Base-by-base conservation (phyloP, 805 yeast species). In the Candida schatavii region DNA sequence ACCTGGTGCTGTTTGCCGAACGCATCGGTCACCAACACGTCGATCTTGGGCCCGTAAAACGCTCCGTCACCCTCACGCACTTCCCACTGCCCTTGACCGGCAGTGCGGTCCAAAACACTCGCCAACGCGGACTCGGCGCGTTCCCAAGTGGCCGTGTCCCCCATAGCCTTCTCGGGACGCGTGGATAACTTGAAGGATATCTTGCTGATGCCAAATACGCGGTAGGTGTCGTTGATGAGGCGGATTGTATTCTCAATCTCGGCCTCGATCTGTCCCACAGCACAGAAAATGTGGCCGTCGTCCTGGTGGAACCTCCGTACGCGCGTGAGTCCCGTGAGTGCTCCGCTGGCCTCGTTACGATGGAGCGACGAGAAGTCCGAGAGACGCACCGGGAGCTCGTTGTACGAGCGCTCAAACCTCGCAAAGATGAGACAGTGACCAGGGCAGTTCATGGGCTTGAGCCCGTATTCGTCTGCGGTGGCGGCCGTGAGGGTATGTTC, bases 261-360 rank as follows among this genome's bases (percentile, higher is more conserved):
- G 23, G 60, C 52, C 37, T 75, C 77, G 37, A 93, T 82, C 64
- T 93, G 99, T 5, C 75, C 80, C 27, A 76, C 72, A 2, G 83
- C 78, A 58, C 99, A 93, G 61, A 93, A 93, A 21, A 93, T 90
- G 55, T 93, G 99, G 5, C 97, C 98, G 61, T 93, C 99, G 62
- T 93, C 99, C 66, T 93, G 99, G 62, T 93, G 99, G 66, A 93
- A 93, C 48, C 96, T 72, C 44, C 99, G 77, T 3, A 93, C 97
- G 43, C 99, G 73, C 0, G 98, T 93, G 28, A 93, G 69, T 0
- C 99, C 99, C 5, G 91, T 77, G 17, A 93, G 73, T 1, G 98
- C 95, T 2, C 99, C 99, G 43, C 95, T 83, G 21, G 95, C 83
- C 63, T 93, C 99, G 56, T 93, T 93, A 56, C 99, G 74, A 61